Evolutionary conservation across 352 stramenopile species (phyloP).

Genomic region (Ophiocytium majus): DNA sequence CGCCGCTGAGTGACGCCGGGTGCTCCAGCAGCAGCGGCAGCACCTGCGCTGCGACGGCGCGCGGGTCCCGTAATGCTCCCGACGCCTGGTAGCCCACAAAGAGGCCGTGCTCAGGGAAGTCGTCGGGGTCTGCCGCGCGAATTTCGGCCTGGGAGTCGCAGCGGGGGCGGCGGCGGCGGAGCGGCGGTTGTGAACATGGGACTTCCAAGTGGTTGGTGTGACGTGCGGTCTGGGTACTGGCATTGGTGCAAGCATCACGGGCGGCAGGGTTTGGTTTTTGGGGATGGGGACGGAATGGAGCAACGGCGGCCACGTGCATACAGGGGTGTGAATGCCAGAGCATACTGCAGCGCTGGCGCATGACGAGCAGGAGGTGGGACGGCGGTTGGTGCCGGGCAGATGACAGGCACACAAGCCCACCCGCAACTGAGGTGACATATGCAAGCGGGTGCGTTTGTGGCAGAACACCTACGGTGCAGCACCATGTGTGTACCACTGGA

Average conservation of each 20-base stretch:
- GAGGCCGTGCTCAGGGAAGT: constrained; percentile 22
- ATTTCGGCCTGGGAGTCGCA: not conserved
- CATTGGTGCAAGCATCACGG: not conserved
- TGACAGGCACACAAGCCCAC: too few relatives aligned
- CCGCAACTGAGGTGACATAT: too few relatives aligned
- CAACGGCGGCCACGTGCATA: too few relatives aligned
- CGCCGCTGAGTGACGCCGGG: constrained; percentile 7
- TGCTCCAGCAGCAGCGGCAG: constrained; percentile 22
- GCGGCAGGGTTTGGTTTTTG: too few relatives aligned
- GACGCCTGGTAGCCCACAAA: not conserved
- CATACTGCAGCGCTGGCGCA: too few relatives aligned
- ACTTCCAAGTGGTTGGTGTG: not conserved
- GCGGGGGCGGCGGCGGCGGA: not conserved
- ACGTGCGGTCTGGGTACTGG: not conserved
- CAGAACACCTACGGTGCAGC: too few relatives aligned
- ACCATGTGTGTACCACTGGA: too few relatives aligned
- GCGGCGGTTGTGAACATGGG: not conserved
- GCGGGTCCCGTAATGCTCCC: not conserved
- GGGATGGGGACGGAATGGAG: too few relatives aligned
- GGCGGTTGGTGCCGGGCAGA: too few relatives aligned
- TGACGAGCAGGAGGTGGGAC: too few relatives aligned
- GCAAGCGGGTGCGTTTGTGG: too few relatives aligned
- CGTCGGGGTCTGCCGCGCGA: not conserved
- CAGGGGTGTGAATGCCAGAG: too few relatives aligned
- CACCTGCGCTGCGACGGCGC: not conserved